Conservation (phyloP, 2,329 filamentous ascomycete species). For the Huntiella abstrusa region DNA sequence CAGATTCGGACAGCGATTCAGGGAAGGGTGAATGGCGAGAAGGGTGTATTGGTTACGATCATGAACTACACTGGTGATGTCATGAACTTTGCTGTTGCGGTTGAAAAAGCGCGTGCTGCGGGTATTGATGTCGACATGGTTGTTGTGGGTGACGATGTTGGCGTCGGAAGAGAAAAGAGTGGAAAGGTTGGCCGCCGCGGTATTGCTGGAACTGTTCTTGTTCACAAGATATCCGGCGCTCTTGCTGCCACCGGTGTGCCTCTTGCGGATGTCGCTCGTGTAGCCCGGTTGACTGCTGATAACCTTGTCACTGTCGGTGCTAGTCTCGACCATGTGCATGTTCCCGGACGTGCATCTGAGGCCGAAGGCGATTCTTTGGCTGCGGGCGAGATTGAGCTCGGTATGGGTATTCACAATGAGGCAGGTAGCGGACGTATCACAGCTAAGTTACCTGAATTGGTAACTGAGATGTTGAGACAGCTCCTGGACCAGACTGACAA, state of each 20-base stretch:
- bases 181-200: constrained; percentile 88
- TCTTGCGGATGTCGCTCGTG: constrained; percentile 51
- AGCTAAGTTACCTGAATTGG: constrained; percentile 33
- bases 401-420: constrained; percentile 67
- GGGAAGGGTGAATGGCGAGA: constrained; percentile 48
- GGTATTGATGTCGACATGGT: constrained; percentile 72
- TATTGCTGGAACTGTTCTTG: constrained; percentile 76
- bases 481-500: constrained; percentile 46
- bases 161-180: constrained; percentile 60
- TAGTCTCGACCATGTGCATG: constrained; percentile 79
- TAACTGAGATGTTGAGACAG: constrained; percentile 49
- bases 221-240: constrained; percentile 80
- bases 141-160: constrained; percentile 80
- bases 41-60: constrained; percentile 71
- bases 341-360: constrained; percentile 48
- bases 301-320: constrained; percentile 76
- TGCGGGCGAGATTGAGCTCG: constrained; percentile 40
- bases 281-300: constrained; percentile 51
- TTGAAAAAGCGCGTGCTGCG: constrained; percentile 73
- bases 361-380: constrained; percentile 35
- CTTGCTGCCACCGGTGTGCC: constrained; percentile 51
- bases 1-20: constrained; percentile 65
- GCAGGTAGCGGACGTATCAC: constrained; percentile 34
- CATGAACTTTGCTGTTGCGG: constrained; percentile 82
- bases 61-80: constrained; percentile 92